phyloP scores from a whole-genome alignment of 2,329 filamentous ascomycete genomes.

The Fusarium proliferatum region DNA sequence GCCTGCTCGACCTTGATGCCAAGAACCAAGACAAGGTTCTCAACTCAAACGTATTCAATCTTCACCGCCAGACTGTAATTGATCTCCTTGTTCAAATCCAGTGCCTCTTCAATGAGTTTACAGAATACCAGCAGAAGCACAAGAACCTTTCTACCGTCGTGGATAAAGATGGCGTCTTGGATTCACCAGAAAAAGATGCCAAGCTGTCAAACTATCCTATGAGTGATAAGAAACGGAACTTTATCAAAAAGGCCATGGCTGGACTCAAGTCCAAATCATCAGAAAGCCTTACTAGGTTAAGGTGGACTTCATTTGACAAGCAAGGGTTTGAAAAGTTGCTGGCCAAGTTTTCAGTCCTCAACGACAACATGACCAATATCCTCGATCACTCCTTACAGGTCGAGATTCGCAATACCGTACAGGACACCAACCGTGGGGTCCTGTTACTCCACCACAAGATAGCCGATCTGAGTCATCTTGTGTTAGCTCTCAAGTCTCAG shows the following conservation, averaged over 20 bases:
- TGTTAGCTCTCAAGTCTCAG: conserved; percentile 59
- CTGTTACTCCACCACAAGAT: conserved; percentile 60
- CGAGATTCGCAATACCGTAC: conserved; percentile 59
- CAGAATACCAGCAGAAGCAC: conserved; percentile 55
- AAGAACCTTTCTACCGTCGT: conserved; percentile 49
- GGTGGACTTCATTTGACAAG: conserved; percentile 61
- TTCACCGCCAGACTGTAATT: conserved; percentile 61
- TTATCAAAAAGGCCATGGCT: conserved; percentile 58
- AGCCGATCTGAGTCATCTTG: conserved; percentile 57
- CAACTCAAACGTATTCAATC: conserved; percentile 59
- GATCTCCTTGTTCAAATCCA: conserved; percentile 60
- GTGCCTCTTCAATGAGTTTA: conserved; percentile 60
- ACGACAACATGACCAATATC: conserved; percentile 61
- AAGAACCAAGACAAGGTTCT: conserved; percentile 56
- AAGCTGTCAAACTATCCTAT: conserved; percentile 59
- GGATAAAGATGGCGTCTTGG: conserved; percentile 51
- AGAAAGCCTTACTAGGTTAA: conserved; percentile 50
- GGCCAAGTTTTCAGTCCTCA: conserved; percentile 56
- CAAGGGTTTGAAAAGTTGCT: conserved; percentile 58
- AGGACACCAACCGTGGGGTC: conserved; percentile 60
- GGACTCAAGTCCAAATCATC: conserved; percentile 52
- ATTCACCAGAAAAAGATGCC: conserved; percentile 57
- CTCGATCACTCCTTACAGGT: conserved; percentile 59
- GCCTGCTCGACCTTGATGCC: conserved; percentile 57
- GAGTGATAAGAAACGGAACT: conserved; percentile 53